phyloP scores from a whole-genome alignment of 768 basidiomycete species.

The Termitomyces titanicus region DNA sequence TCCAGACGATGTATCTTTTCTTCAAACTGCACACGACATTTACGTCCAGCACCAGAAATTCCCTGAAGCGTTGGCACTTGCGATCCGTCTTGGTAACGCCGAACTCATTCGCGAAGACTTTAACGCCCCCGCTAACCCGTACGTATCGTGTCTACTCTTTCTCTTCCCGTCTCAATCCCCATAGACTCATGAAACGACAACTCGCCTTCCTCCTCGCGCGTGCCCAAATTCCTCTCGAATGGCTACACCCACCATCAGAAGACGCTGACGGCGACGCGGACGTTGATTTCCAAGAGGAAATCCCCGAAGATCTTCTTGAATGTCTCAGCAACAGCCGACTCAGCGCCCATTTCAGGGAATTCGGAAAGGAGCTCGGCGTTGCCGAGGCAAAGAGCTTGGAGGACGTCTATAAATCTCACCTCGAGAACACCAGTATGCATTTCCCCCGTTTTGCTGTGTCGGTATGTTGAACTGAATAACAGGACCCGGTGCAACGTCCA shows the following conservation, averaged over 20 bases:
- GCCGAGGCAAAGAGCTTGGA: slow-evolving; percentile 87
- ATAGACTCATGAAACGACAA: slow-evolving; percentile 88
- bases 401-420: slow-evolving; percentile 95
- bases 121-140: slow-evolving; percentile 85
- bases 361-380: slow-evolving; percentile 92
- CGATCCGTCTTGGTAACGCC: slow-evolving; percentile 80
- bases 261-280: slow-evolving; percentile 53
- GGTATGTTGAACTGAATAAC: not conserved
- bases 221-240: slow-evolving; percentile 85
- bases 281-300: slow-evolving; percentile 55
- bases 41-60: slow-evolving; percentile 85
- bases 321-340: slow-evolving; percentile 85
- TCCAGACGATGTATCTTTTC: slow-evolving; percentile 88
- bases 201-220: slow-evolving; percentile 92
- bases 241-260: slow-evolving; percentile 62
- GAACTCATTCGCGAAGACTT: slow-evolving; percentile 85
- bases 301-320: slow-evolving; percentile 79
- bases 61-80: slow-evolving; percentile 85
- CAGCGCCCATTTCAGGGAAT: slow-evolving; percentile 81
- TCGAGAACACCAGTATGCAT: slow-evolving; percentile 78
- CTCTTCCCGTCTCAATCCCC: not conserved
- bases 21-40: slow-evolving; percentile 83
- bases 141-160: slow-evolving; percentile 26
- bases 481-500: slow-evolving; percentile 68
- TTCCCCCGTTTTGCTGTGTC: not conserved